Percentiles rank a stretch among this genome's conserved stretches.
Conservation (phyloP, 305 asterid genomes). For the Solanum hybrid region DNA sequence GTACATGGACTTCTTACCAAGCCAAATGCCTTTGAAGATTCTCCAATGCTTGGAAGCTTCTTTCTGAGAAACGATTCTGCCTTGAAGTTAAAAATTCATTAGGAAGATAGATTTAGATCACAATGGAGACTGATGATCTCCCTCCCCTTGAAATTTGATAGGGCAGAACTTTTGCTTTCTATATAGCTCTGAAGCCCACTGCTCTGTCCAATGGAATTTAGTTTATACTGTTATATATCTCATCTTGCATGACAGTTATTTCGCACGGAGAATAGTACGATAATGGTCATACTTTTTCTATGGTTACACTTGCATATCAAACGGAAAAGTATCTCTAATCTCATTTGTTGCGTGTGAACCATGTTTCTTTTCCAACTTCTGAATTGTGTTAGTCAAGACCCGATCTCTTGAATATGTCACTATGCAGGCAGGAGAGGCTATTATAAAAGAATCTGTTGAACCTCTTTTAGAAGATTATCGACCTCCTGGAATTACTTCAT, state of each 20-base stretch:
- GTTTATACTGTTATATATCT: not conserved
- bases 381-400: not conserved
- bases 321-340: not conserved
- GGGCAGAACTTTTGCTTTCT: not conserved
- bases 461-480: slow-evolving; percentile 94
- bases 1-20: not conserved
- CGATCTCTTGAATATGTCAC: not conserved
- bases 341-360: not conserved
- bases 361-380: not conserved
- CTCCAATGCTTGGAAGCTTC: not conserved
- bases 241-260: not conserved
- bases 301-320: not conserved
- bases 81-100: not conserved
- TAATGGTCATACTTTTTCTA: not conserved
- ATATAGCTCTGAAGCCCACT: not conserved
- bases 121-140: not conserved
- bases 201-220: not conserved
- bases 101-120: not conserved
- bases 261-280: not conserved
- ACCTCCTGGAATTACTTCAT: slow-evolving; percentile 73
- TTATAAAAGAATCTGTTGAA: slow-evolving; percentile 86
- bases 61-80: not conserved
- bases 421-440: slow-evolving; percentile 88
- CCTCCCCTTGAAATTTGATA: not conserved
- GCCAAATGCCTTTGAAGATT: not conserved